Conservation (phyloP, 106 monocot genomes). For the Dactylorhiza incarnata region DNA sequence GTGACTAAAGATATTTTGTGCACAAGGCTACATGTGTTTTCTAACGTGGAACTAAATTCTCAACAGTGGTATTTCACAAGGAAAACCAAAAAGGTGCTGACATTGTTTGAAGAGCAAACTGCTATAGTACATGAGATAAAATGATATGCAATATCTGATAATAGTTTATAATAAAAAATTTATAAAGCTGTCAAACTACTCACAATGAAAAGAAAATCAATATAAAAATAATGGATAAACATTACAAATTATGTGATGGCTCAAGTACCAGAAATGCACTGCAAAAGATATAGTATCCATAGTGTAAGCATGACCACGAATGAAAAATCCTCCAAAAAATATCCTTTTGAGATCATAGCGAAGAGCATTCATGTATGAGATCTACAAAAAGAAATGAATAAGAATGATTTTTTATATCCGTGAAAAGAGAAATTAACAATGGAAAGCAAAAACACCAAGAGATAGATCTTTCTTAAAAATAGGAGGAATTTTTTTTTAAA, state of each 20-base stretch:
- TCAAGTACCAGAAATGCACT: constrained; percentile 82
- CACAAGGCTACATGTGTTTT: too few species aligned
- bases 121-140: neutral
- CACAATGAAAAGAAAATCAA: constrained; percentile 1
- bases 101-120: neutral
- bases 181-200: neutral
- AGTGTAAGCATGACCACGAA: constrained; percentile 97
- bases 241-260: neutral
- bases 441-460: neutral
- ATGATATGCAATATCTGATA: neutral
- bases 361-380: constrained; percentile 92
- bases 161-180: neutral
- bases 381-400: constrained; percentile 42
- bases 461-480: too few species aligned
- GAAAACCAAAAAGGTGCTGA: neutral
- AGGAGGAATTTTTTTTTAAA: too few species aligned
- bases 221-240: neutral
- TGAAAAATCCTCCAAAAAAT: constrained; percentile 99
- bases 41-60: too few species aligned
- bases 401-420: neutral
- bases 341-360: constrained; percentile 94
- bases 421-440: neutral
- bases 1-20: too few species aligned
- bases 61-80: neutral
- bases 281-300: constrained; percentile 99